A percentile compares a stretch with the other conserved stretches of the same genome.
phyloP scores from a whole-genome alignment of 2,329 filamentous ascomycete species.

The Fusarium odoratissimum region DNA sequence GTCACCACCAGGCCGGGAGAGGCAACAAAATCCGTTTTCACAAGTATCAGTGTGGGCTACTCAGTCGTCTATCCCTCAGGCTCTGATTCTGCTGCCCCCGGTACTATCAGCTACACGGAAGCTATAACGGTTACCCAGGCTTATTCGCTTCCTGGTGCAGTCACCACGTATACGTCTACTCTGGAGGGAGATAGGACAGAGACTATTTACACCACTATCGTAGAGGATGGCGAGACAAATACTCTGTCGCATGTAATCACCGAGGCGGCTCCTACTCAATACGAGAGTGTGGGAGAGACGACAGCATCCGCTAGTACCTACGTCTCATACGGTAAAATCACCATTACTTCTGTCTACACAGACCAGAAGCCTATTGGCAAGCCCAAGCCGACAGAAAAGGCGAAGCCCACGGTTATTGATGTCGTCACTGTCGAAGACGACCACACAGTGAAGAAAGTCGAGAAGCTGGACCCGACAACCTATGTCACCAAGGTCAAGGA shows the following conservation, averaged over 20 bases:
- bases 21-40: constrained; percentile 6
- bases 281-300: constrained; percentile 35
- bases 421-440: constrained; percentile 37
- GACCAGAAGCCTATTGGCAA: constrained; percentile 19
- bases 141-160: constrained; percentile 15
- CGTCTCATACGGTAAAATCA: constrained; percentile 40
- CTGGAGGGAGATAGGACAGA: not conserved
- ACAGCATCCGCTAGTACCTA: constrained; percentile 41
- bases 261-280: constrained; percentile 12
- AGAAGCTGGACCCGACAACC: constrained; percentile 38
- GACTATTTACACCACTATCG: constrained; percentile 21
- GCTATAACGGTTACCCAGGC: constrained; percentile 19
- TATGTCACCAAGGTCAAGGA: constrained; percentile 33
- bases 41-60: constrained; percentile 19
- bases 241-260: constrained; percentile 17
- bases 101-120: constrained; percentile 5
- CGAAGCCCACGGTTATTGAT: constrained; percentile 37
- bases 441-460: constrained; percentile 38
- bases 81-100: not conserved
- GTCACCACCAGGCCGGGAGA: constrained; percentile 13
- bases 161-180: constrained; percentile 14
- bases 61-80: constrained; percentile 14
- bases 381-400: constrained; percentile 21
- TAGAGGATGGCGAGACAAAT: constrained; percentile 26
- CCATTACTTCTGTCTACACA: constrained; percentile 41